Percentiles rank a stretch among this genome's conserved stretches.
Conservation (phyloP, 2,329 filamentous ascomycete genomes). For the Fragosphaeria purpurea region DNA sequence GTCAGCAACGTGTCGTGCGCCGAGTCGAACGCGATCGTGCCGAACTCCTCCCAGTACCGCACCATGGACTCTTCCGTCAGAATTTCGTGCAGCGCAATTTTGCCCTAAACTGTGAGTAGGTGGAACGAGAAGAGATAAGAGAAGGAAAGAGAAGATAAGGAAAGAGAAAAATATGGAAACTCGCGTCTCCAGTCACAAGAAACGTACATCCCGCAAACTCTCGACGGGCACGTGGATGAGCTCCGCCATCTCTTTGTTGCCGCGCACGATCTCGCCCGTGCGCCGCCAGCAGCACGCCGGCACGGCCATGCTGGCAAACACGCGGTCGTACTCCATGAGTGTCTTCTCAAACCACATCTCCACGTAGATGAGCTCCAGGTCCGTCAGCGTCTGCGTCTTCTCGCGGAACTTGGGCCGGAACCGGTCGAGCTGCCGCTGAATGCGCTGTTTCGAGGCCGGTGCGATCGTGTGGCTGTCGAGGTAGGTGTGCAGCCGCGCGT, state of each 20-base stretch:
- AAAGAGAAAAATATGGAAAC: too few relatives aligned
- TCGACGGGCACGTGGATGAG: constrained; percentile 90
- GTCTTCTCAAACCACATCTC: constrained; percentile 99
- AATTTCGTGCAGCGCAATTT: constrained; percentile 90
- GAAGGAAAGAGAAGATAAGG: neutral
- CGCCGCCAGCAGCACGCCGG: constrained; percentile 95
- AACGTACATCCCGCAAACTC: constrained; percentile 67
- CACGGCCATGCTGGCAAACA: constrained; percentile 98
- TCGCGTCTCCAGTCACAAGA: neutral
- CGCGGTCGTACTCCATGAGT: constrained; percentile 94
- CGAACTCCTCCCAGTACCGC: constrained; percentile 98
- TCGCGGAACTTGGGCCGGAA: constrained; percentile 95
- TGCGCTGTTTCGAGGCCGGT: constrained; percentile 75
- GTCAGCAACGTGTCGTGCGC: constrained; percentile 92
- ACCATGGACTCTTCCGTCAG: constrained; percentile 91
- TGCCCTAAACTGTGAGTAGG: constrained; percentile 52
- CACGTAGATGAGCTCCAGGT: constrained; percentile 87
- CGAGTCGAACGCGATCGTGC: constrained; percentile 91
- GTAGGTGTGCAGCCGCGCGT: constrained; percentile 78
- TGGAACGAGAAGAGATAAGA: constrained; percentile 8
- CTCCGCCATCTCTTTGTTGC: constrained; percentile 98
- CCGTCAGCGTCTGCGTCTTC: constrained; percentile 82
- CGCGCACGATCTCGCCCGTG: constrained; percentile 93
- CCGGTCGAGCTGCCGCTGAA: constrained; percentile 79
- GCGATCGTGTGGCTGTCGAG: constrained; percentile 77